Evolutionary conservation across 2,329 filamentous ascomycete genomes (phyloP), one percentile per base, ranked within the genome.

Genomic region (Cytospora leucostoma): DNA sequence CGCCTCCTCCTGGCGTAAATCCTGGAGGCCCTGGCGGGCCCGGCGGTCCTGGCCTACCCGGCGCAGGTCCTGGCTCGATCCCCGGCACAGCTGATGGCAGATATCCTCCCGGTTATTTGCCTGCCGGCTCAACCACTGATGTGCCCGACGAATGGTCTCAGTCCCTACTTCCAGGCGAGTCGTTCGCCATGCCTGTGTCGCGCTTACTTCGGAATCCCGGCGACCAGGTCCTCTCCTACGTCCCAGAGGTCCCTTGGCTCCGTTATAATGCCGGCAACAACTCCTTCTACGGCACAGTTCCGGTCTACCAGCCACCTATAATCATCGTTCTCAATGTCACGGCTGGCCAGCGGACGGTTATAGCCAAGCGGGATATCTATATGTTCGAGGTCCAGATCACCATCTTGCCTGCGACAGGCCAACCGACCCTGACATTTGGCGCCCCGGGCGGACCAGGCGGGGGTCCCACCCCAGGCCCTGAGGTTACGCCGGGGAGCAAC

Each of bases 141-240:
- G 50, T 21, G 10, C 38, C 38, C 6, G 6, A 50, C 32, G 40
- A 2, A 33, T 55, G 51, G 3, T 15, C 32, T 8, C 32, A 37
- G 59, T 27, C 35, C 32, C 40, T 61, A 11, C 13, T 1, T 11
- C 38, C 32, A 13, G 59, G 51, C 10, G 38, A 61, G 34, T 8
- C 27, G 7, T 61, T 55, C 51, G n/a, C 15, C 8, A 55, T 61
- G 19, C 47, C 17, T 11, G 27, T 61, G 32, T 12, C 7, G 10
- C 52, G 38, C 32, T 61, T 13, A 38, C 51, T 61, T 17, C 21
- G 51, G 38, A 50, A 32, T 15, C 2, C 27, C n/a, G 40, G 38
- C 19, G 59, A 61, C 21, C n/a, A 21, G 32, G 38, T 44, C 10
- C 40, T 61, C n/a, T 61, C 51, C n/a, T 61, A 44, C 12, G 33